Evolutionary conservation across 2,329 filamentous ascomycete species (phyloP).

Genomic region (Trichophyton rubrum): DNA sequence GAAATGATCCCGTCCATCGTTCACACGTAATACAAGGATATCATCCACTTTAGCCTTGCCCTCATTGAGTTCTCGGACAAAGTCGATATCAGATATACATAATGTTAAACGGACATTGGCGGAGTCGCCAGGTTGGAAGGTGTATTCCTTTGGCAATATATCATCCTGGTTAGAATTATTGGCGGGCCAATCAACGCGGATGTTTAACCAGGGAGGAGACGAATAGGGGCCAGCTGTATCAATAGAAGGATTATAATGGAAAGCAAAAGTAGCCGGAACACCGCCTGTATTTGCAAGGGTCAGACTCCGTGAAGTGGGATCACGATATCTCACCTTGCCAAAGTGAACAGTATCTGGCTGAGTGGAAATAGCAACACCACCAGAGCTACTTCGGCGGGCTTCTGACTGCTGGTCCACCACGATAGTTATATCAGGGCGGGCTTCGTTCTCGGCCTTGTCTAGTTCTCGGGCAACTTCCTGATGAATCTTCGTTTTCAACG

Average conservation of each 20-base stretch:
- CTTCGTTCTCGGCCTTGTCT: slow-evolving; percentile 85
- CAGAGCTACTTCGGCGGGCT: slow-evolving; percentile 9
- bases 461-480: slow-evolving; percentile 77
- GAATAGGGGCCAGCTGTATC: slow-evolving; percentile 31
- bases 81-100: slow-evolving; percentile 49
- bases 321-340: slow-evolving; percentile 58
- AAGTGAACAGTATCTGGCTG: slow-evolving; percentile 57
- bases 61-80: slow-evolving; percentile 60
- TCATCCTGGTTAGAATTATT: slow-evolving; percentile 18
- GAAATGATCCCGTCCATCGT: slow-evolving; percentile 80
- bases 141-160: slow-evolving; percentile 40
- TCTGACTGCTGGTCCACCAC: slow-evolving; percentile 51
- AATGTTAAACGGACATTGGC: slow-evolving; percentile 56
- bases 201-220: slow-evolving; percentile 56
- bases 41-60: slow-evolving; percentile 59
- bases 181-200: slow-evolving; percentile 48
- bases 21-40: slow-evolving; percentile 72
- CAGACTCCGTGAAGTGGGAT: slow-evolving; percentile 52
- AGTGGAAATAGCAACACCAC: slow-evolving; percentile 26
- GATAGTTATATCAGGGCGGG: slow-evolving; percentile 67
- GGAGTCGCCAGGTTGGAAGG: slow-evolving; percentile 74
- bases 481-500: slow-evolving; percentile 71
- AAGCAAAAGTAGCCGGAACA: slow-evolving; percentile 64
- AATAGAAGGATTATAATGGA: slow-evolving; percentile 57
- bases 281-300: slow-evolving; percentile 89